Evolutionary conservation across 2,329 filamentous ascomycete species (phyloP).

Genomic region (Trichoderma sp.): DNA sequence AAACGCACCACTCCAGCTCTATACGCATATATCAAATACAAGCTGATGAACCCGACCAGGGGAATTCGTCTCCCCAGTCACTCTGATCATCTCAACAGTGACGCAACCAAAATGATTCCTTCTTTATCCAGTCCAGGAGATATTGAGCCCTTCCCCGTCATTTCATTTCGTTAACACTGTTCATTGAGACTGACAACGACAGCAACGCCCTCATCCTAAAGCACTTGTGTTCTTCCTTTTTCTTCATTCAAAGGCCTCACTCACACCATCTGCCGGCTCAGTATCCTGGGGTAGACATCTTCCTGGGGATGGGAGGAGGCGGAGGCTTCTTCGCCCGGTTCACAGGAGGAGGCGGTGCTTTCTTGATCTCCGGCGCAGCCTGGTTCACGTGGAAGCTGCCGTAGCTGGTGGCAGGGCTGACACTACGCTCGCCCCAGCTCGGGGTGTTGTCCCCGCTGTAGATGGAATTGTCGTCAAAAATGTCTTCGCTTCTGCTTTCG

Average conservation of each 20-base stretch:
- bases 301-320: conserved; percentile 55
- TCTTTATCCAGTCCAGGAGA: conserved; percentile 5
- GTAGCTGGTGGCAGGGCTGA: conserved; percentile 60
- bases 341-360: conserved; percentile 54
- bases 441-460: conserved; percentile 55
- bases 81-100: conserved; percentile 1
- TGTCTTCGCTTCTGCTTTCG: conserved; percentile 45
- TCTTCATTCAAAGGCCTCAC: neutral
- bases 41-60: neutral
- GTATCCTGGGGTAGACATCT: conserved; percentile 19
- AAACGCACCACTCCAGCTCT: neutral
- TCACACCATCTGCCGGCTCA: conserved; percentile 9
- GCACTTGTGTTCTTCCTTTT: no score
- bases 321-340: conserved; percentile 58
- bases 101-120: conserved; percentile 1
- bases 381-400: conserved; percentile 55
- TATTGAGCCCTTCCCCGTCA: neutral
- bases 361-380: conserved; percentile 48
- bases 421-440: conserved; percentile 53
- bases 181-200: neutral
- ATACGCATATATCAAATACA: neutral
- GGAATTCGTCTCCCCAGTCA: neutral
- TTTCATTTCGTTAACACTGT: conserved; percentile 11
- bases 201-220: neutral
- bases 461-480: conserved; percentile 55